Evolutionary conservation across 306 rosid species (phyloP).

Genomic region (Castanea sativa): DNA sequence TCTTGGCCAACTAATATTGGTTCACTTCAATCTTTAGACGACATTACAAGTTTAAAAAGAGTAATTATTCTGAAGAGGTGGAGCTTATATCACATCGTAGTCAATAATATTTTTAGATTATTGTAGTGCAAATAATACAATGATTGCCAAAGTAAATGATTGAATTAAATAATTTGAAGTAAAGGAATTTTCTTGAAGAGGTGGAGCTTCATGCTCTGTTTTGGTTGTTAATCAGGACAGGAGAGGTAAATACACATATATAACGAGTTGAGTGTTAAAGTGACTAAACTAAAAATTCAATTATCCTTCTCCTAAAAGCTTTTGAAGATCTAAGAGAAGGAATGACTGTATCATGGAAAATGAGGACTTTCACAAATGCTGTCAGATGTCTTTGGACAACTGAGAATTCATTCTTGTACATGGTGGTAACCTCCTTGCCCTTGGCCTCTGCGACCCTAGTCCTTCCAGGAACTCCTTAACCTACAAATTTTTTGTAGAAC

Average conservation of each 20-base stretch:
- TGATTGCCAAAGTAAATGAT: not conserved
- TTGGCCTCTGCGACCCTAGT: constrained; percentile 67
- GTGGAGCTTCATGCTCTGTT: not conserved
- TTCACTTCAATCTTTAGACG: not conserved
- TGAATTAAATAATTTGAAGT: not conserved
- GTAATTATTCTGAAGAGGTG: not conserved
- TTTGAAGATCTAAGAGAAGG: not conserved
- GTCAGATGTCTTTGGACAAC: constrained; percentile 23
- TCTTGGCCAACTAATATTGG: not conserved
- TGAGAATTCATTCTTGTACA: constrained; percentile 27
- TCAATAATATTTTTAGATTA: not conserved
- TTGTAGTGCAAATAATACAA: not conserved
- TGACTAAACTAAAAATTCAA: not conserved
- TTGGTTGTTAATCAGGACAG: not conserved
- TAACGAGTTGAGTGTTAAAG: not conserved
- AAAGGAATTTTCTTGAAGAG: not conserved
- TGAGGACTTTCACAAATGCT: constrained; percentile 21
- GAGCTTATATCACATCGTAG: not conserved
- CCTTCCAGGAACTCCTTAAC: constrained; percentile 87
- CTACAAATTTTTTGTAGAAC: constrained; percentile 35
- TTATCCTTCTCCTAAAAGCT: not conserved
- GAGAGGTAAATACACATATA: not conserved
- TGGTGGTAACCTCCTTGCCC: constrained; percentile 31
- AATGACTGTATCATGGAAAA: not conserved
- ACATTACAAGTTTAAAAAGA: not conserved